Conservation (phyloP, 768 basidiomycete species). For the Coprinopsis strossmayeri region DNA sequence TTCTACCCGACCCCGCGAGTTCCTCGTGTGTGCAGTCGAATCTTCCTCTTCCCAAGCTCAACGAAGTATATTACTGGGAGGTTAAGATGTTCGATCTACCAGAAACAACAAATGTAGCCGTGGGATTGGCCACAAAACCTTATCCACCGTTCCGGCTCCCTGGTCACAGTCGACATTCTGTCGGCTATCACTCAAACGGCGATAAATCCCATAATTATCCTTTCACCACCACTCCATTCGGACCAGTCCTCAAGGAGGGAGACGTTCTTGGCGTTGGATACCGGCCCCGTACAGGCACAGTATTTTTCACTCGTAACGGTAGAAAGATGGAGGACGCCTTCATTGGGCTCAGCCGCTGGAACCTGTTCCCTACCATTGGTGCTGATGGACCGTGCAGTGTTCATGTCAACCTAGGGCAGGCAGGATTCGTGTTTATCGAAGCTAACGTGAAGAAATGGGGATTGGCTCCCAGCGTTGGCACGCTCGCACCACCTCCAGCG, state of each 20-base stretch:
- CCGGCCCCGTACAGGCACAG: conserved; percentile 90
- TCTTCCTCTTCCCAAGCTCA: conserved; percentile 91
- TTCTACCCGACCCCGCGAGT: conserved; percentile 92
- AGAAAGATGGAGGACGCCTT: conserved; percentile 96
- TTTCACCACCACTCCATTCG: conserved; percentile 81
- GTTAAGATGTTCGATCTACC: conserved; percentile 99
- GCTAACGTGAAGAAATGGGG: conserved; percentile 99
- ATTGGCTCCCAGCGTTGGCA: conserved; percentile 93
- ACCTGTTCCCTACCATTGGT: conserved; percentile 95
- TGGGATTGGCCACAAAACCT: conserved; percentile 95
- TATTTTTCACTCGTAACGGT: conserved; percentile 99
- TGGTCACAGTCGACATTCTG: conserved; percentile 78
- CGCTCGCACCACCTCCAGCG: conserved; percentile 94
- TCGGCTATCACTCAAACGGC: conserved; percentile 94
- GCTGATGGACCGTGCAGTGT: conserved; percentile 95
- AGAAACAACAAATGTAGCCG: conserved; percentile 75
- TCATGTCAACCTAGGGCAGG: conserved; percentile 96
- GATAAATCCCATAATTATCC: conserved; percentile 98
- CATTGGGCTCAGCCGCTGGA: conserved; percentile 81
- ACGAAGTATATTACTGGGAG: conserved; percentile 99
- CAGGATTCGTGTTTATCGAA: conserved; percentile 98
- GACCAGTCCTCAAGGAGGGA: conserved; percentile 81
- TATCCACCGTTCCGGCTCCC: conserved; percentile 93
- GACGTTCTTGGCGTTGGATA: conserved; percentile 96
- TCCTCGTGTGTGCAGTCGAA: conserved; percentile 96